Evolutionary conservation across 768 basidiomycete species (phyloP), one percentile per base, ranked within the genome.

Genomic region (Dacryopinax spathularia): DNA sequence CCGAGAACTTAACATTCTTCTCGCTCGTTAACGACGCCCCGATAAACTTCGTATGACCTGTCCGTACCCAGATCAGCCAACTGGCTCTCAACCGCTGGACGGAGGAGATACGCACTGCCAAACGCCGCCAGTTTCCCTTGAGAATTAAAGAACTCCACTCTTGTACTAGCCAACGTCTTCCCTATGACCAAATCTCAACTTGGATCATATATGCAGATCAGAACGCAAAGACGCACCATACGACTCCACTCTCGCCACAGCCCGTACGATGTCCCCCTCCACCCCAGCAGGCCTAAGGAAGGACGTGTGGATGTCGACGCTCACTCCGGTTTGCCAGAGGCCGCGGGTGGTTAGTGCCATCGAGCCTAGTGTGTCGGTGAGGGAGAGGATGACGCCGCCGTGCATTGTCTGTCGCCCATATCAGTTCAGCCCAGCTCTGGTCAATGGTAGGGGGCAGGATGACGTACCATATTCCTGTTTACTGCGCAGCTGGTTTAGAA

Each of bases 31-130:
- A 71, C 10, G 87, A 88, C 71, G 81, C 88, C 15, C 88, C 89
- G 63, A 91, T 76, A 66, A 89, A 91, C 72, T 92, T 92, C 7
- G 90, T 92, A 69, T 91, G 90, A 65, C 85, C 89, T 91, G 64
- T 1, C 60, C n/a, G n/a, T n/a, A 56, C 9, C 29, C 25, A 7
- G 43, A 44, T 12, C 25, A 22, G 25, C 13, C 25, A 22, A 44
- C 7, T 9, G 12, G 43, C 43, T 6, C 7, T 9, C 13, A 9
- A 15, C 36, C 18, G 25, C 31, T 29, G 13, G 16, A 60, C 37
- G 16, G 20, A 34, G 34, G 33, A 60, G 15, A 22, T 31, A 77
- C 86, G 69, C 70, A 90, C 89, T 82, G 67, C 89, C 89, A 69
- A 89, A 91, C 9, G 89, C 89, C 2, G 91, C 85, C 18, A 91